Conservation (phyloP, 2,329 filamentous ascomycete genomes). For the Diaporthe vexans region DNA sequence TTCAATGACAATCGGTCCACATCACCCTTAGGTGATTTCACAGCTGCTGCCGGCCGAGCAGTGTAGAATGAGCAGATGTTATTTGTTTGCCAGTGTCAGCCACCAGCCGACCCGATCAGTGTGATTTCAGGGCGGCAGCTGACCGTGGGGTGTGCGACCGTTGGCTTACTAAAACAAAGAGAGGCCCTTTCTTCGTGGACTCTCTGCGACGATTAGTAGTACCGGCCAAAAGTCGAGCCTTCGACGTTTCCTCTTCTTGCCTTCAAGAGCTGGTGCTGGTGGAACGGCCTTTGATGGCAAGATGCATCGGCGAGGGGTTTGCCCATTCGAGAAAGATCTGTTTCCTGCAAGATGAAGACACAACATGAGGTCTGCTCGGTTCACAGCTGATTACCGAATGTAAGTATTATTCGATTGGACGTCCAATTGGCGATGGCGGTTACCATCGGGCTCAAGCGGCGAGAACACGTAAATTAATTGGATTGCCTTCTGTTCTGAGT, state of each 20-base stretch:
- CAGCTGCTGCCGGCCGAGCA: not conserved
- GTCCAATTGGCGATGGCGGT: not conserved
- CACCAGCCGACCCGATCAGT: not conserved
- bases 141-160: not conserved
- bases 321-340: not conserved
- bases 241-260: not conserved
- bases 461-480: not conserved
- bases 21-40: not conserved
- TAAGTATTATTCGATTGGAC: not conserved
- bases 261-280: too few relatives aligned
- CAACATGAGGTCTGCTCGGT: not conserved
- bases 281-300: not conserved
- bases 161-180: not conserved
- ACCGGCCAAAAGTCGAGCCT: not conserved
- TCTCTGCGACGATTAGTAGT: not conserved
- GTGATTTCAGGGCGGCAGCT: not conserved
- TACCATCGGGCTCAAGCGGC: not conserved
- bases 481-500: not conserved
- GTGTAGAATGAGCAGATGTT: not conserved
- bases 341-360: not conserved
- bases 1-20: not conserved
- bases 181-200: not conserved
- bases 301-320: not conserved
- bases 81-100: not conserved
- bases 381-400: not conserved